Evolutionary conservation across 1,284 basidiomycete genomes (phyloP).

Genomic region (Tylopilus sp.): DNA sequence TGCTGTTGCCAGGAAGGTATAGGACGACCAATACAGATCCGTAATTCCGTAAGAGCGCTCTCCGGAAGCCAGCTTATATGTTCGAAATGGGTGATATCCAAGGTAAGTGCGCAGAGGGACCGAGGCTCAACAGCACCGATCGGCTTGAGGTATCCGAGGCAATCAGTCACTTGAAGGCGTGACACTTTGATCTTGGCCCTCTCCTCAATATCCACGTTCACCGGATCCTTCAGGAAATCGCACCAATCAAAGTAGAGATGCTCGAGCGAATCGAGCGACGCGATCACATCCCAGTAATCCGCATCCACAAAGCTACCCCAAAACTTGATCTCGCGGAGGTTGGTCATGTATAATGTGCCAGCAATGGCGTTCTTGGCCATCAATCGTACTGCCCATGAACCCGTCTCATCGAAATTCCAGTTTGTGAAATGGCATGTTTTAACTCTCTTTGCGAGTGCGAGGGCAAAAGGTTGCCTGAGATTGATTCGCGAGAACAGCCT

Average conservation of each 20-base stretch:
- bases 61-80: neutral
- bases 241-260: neutral
- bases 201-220: neutral
- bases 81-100: neutral
- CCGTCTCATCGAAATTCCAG: neutral
- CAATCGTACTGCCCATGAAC: neutral
- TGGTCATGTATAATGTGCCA: neutral
- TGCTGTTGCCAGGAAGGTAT: neutral
- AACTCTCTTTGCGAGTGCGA: slow-evolving; percentile 27
- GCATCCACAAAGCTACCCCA: neutral
- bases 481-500: slow-evolving; percentile 27
- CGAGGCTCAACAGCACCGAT: neutral
- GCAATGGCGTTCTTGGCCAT: neutral
- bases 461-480: slow-evolving; percentile 24
- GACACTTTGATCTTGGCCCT: neutral
- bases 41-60: slow-evolving; percentile 4
- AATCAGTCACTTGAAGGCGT: neutral
- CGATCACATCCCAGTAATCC: neutral
- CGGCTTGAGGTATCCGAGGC: neutral
- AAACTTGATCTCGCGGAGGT: neutral
- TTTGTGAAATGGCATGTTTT: slow-evolving; percentile 6
- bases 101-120: neutral
- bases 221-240: neutral
- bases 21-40: neutral
- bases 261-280: neutral